Evolutionary conservation across 2,329 filamentous ascomycete species (phyloP), one percentile per base, ranked within the genome.

Genomic region (Nannizzia gypsea): DNA sequence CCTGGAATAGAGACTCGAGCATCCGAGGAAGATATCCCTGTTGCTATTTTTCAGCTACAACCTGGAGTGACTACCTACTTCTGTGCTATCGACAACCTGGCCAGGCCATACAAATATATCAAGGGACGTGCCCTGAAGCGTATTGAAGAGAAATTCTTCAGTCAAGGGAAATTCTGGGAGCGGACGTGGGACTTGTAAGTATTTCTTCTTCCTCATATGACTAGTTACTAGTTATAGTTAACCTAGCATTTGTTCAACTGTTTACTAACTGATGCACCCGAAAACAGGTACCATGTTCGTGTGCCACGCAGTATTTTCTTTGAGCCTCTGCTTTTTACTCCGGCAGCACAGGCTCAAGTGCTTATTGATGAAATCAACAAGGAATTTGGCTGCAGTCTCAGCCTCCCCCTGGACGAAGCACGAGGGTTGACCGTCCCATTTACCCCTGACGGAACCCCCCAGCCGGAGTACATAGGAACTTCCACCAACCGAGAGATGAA

Each of bases 181-280:
- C 79, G 83, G 61, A 68, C 76, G 9, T 96, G 90, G 90, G 84
- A 92, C 63, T 75, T 95, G 88, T 93, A 77, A 79, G 85, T 78
- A 13, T 44, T 15, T n/a, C n/a, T 38, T 58, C 22, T 38, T 11
- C 13, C 31, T 13, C 3, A 34, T 34, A 34, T 34, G 9, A 31
- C 6, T 31, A 31, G 28, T 31, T 31, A 31, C 9, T 31, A 31
- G n/a, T 31, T 31, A 31, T 31, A 6, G 9, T 31, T 31, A 31
- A n/a, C n/a, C n/a, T n/a, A n/a, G n/a, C n/a, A n/a, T n/a, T n/a
- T 34, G 13, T 34, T 34, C 9, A 11, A 13, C 20, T 5, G 0
- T 31, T 13, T 17, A 44, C 58, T 59, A 24, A 62, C 63, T 67
- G 52, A 67, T 9, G 34, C 34, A 17, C 17, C 26, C 20, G 34